These are phyloP conservation scores for Cyathus striatus DNA, from an alignment of 768 basidiomycete genomes.

Conservation along the genomic window DNA sequence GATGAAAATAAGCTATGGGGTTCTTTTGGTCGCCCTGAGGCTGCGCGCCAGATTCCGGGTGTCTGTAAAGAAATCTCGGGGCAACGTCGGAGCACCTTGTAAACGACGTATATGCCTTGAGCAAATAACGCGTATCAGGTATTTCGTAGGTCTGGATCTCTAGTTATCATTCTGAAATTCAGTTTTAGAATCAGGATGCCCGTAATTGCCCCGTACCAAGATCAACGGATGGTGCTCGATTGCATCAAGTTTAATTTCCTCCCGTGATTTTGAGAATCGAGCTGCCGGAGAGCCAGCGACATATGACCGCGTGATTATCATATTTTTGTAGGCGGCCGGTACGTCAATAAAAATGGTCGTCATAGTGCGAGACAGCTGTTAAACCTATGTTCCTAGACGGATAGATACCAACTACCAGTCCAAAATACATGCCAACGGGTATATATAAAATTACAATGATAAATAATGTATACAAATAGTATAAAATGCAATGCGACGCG, in stretches of 20 bases:
- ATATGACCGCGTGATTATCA: neutral
- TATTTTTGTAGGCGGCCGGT: neutral
- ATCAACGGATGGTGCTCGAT: conserved; percentile 22
- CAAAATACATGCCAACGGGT: neutral
- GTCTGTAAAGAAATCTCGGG: conserved; percentile 18
- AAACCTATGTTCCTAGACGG: neutral
- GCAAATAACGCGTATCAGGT: too few relatives aligned
- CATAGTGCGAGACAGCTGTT: neutral
- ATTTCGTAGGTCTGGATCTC: too few relatives aligned
- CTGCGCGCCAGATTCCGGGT: too few relatives aligned
- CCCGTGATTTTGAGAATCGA: conserved; percentile 6
- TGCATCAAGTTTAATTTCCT: conserved; percentile 22
- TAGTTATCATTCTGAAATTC: too few relatives aligned
- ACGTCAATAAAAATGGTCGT: neutral
- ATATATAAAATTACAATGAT: too few relatives aligned
- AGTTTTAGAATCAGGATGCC: neutral
- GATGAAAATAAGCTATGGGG: conserved; percentile 28
- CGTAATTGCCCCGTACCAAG: conserved; percentile 14
- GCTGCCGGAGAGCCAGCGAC: conserved; percentile 2
- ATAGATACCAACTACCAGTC: neutral
- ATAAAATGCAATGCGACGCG: conserved; percentile 8
- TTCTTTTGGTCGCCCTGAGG: conserved; percentile 8
- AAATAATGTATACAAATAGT: too few relatives aligned
- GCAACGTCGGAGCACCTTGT: conserved; percentile 16
- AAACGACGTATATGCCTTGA: neutral